Evolutionary conservation across 371 early-diverging fungal genomes (phyloP), one percentile per base, ranked within the genome.

Genomic region (Mortierella sp.): DNA sequence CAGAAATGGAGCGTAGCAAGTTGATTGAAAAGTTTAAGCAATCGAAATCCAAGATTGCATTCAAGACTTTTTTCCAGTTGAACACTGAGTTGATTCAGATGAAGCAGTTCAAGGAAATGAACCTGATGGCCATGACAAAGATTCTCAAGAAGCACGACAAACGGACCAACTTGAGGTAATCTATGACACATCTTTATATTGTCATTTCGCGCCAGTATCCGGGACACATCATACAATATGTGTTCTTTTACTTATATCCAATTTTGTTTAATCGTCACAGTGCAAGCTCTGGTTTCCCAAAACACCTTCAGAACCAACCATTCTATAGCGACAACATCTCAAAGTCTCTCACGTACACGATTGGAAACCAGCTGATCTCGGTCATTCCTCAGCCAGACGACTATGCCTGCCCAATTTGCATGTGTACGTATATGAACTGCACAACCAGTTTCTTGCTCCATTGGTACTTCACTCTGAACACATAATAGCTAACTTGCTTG

Each of bases 81-180:
- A 94, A 94, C 70, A 83, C 87, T 10, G 92, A 93, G 60, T 75
- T 94, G 22, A 87, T 93, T 15, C 86, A 87, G 33, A 87, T 94
- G 83, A 91, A 90, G 58, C 91, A 90, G 62, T 92, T 94, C 74
- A 90, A 91, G 68, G 86, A 88, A 38, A 74, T 96, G 60, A 96
- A 96, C 84, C 90, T 91, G 50, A 92, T 91, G 6, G 94, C 94
- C 5, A 89, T 95, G 75, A 88, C 89, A 59, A 95, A 95, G 83
- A 94, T 95, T 13, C 81, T 95, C 24, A 95, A 95, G 83, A 95
- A 95, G 74, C 94, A 94, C 61, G 95, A 95, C 81, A 95, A 95
- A 77, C 90, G 92, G 52, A 93, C 94, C 32, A 92, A 91, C 6
- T 65, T 94, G 38, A 84, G 71, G 88, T 88, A 84, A 68, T 86